phyloP scores from a whole-genome alignment of 345 rosid species.

The Lepidium sativum region DNA sequence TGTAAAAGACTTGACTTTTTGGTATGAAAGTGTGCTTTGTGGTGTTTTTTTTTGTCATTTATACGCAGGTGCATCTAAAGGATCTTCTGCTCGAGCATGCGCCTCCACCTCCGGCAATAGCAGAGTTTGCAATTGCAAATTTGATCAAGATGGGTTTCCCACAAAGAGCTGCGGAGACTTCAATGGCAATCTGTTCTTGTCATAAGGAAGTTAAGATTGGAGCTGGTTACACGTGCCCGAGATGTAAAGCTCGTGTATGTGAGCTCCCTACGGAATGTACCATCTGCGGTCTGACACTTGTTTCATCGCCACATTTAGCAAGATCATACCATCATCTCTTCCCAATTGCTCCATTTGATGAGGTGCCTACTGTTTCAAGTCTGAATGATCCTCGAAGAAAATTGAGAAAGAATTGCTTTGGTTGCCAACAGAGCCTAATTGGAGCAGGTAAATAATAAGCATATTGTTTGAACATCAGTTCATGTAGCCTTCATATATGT shows the following conservation, averaged over 20 bases:
- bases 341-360: conserved; percentile 80
- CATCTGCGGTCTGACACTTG: conserved; percentile 83
- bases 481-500: neutral
- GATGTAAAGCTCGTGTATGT: conserved; percentile 88
- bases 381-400: conserved; percentile 30
- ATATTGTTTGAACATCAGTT: neutral
- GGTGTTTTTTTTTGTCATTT: neutral
- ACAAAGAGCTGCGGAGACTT: conserved; percentile 73
- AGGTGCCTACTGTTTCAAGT: conserved; percentile 34
- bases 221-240: conserved; percentile 79
- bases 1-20: neutral
- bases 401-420: conserved; percentile 54
- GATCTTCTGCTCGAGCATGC: conserved; percentile 84
- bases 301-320: conserved; percentile 91
- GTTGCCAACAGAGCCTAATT: conserved; percentile 71
- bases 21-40: neutral
- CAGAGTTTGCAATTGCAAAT: conserved; percentile 77
- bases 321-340: conserved; percentile 96
- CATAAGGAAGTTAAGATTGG: conserved; percentile 86
- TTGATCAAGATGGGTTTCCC: conserved; percentile 94
- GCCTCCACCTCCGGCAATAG: conserved; percentile 95
- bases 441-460: conserved; percentile 38
- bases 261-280: conserved; percentile 86
- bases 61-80: conserved; percentile 63
- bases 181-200: conserved; percentile 76